Base-by-base conservation (phyloP, 805 yeast genomes). In the Yamadazyma endophytica region DNA sequence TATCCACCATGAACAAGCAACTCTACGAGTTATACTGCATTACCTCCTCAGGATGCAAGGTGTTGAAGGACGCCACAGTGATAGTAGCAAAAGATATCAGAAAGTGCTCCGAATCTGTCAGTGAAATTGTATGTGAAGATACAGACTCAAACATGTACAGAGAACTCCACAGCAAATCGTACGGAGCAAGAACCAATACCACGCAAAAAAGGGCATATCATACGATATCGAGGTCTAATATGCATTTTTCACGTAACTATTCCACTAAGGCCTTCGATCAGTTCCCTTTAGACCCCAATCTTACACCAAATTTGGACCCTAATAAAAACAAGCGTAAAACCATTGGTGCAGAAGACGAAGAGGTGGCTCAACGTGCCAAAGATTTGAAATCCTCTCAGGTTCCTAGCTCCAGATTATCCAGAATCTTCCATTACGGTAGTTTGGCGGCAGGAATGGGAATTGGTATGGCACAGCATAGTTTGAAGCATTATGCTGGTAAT, bases 401-500 rank as follows among this genome's bases (percentile, higher is more conserved):
- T 12, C 98, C 98, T 3, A 69, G 89, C 13, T 74, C 95, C 1
- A 75, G 96, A 47, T 56, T 92, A n/a, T 85, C 88, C 14, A 69
- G 98, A 39, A 70, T 92, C 29, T 87, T 88, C 52, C 98, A 92
- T 58, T 92, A 89, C 53, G 97, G 97, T 7, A 67, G 85, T 2
- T 61, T 92, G 19, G 97, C 97, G 1, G 95, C 97, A 0, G 86
- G 90, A 1, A 79, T 92, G 50, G 95, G 96, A 1, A 43, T 85
- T 8, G 88, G 90, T 21, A 90, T 85, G 16, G 78, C 95, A 1
- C 65, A 77, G 13, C 92, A 87, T 45, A 82, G 94, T 1, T 55
- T 89, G 24, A 72, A 79, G 37, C 77, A 88, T 24, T 70, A 77
- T 33, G 81, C 83, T 0, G 53, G 67, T 14, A 82, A 82, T 2